phyloP scores from a whole-genome alignment of 257 asterid species.

The Solanum pinnatisectum region DNA sequence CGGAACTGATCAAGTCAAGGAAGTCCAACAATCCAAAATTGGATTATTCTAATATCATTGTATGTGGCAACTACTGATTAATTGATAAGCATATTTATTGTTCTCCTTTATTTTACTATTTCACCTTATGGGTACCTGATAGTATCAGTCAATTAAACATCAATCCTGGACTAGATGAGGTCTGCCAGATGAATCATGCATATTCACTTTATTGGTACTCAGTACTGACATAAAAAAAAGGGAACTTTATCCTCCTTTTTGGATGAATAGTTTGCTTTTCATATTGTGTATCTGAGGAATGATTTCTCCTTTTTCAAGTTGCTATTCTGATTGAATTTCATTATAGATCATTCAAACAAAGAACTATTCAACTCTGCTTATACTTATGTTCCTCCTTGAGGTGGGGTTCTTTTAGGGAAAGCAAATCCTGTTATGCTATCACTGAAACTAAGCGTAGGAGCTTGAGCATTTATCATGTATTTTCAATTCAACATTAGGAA shows the following conservation, averaged over 20 bases:
- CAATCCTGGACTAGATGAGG: neutral
- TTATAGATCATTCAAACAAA: neutral
- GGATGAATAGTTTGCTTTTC: neutral
- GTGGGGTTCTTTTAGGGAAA: neutral
- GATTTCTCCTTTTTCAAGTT: neutral
- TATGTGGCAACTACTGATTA: constrained; percentile 2
- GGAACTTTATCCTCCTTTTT: neutral
- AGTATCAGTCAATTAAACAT: neutral
- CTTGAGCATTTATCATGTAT: neutral
- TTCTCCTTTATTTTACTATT: neutral
- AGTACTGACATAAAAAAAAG: neutral
- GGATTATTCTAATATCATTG: constrained; percentile 88
- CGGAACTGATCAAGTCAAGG: constrained; percentile 73
- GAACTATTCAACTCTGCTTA: neutral
- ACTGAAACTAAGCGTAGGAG: neutral
- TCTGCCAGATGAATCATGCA: neutral
- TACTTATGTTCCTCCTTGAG: neutral
- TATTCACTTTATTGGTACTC: neutral
- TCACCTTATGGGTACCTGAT: neutral
- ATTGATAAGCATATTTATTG: neutral
- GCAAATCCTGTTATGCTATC: neutral
- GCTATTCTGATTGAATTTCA: neutral
- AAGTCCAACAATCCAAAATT: constrained; percentile 59
- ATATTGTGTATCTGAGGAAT: neutral
- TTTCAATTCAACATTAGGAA: neutral